These are phyloP conservation scores for Spirogloea muscicola DNA, from an alignment of 139 green algal species.

Conservation along the genomic window DNA sequence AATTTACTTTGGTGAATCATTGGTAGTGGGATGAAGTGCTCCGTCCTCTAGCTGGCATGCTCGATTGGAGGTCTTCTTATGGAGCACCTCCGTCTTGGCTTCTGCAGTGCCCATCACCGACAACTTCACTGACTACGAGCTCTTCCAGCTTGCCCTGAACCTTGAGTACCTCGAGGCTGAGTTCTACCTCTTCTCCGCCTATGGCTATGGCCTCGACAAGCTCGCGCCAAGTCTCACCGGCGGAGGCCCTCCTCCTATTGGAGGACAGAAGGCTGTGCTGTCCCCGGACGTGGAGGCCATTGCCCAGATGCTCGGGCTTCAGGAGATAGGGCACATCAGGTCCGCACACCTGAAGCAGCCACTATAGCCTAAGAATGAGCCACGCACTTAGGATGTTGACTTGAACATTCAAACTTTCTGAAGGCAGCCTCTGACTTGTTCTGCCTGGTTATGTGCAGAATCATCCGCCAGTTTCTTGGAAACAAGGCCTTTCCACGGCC, in stretches of 20 bases:
- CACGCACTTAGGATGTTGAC: not conserved
- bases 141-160: slow-evolving; percentile 10
- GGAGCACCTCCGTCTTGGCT: too few relatives aligned
- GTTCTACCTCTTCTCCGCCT: slow-evolving; percentile 16
- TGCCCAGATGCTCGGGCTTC: not conserved
- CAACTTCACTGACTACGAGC: too few relatives aligned
- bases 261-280: slow-evolving; percentile 3
- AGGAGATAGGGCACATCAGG: slow-evolving; percentile 15
- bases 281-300: not conserved
- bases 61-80: too few relatives aligned
- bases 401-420: not conserved
- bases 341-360: not conserved
- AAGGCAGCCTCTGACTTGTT: not conserved
- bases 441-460: slow-evolving; percentile 2
- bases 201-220: slow-evolving; percentile 5
- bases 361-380: not conserved
- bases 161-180: slow-evolving; percentile 11
- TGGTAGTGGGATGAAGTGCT: too few relatives aligned
- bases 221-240: not conserved
- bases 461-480: slow-evolving; percentile 13
- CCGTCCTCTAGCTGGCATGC: too few relatives aligned
- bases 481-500: not conserved
- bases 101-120: too few relatives aligned
- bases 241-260: slow-evolving; percentile 12
- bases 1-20: too few relatives aligned